Percentiles rank a stretch among this genome's conserved stretches.
phyloP scores from a whole-genome alignment of 106 monocot genomes.

The Phalaenopsis aphrodite region DNA sequence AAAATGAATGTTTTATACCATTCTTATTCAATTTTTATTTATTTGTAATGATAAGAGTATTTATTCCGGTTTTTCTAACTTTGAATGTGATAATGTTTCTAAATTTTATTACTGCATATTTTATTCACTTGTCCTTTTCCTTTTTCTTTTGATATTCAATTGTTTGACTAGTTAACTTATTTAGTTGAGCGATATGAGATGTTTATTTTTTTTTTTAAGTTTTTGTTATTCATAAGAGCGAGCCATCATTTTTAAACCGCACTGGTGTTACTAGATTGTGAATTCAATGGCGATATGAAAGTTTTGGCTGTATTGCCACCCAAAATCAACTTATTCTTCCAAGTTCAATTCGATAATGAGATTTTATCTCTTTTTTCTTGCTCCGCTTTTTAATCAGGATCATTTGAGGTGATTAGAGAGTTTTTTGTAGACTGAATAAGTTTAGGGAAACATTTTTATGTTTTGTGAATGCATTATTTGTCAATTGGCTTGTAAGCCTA shows the following conservation, averaged over 20 bases:
- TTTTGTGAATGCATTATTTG: neutral
- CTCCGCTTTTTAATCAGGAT: neutral
- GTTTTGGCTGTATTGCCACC: neutral
- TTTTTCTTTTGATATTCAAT: neutral
- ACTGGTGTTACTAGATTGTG: neutral
- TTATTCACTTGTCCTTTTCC: neutral
- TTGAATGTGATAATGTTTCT: neutral
- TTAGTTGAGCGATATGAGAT: neutral
- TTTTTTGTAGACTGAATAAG: neutral
- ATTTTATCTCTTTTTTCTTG: neutral
- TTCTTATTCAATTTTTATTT: neutral
- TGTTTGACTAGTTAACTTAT: neutral
- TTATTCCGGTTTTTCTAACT: neutral
- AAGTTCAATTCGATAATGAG: neutral
- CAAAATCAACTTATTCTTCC: neutral
- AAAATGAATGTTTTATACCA: neutral
- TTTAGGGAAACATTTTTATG: neutral
- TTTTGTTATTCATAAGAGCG: neutral
- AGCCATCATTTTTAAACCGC: neutral
- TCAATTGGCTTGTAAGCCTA: too few relatives aligned
- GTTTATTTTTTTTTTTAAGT: neutral
- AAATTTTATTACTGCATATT: neutral
- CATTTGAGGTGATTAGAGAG: neutral
- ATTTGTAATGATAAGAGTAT: neutral
- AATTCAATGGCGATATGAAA: neutral